phyloP scores from a whole-genome alignment of 352 stramenopile species.

The Phytophthora sansomeana region DNA sequence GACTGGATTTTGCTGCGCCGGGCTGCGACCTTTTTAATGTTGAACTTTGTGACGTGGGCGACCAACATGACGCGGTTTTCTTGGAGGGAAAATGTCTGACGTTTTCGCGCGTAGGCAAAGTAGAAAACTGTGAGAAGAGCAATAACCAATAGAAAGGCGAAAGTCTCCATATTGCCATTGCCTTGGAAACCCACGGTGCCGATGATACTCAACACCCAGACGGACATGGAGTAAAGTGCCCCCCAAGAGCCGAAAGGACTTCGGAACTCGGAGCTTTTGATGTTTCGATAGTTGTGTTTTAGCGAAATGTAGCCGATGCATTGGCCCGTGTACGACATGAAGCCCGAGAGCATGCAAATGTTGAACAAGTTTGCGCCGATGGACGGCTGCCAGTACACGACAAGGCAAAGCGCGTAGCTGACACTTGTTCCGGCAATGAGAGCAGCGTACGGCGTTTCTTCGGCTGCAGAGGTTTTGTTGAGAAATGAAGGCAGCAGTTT shows the following conservation, averaged over 20 bases:
- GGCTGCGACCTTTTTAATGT: constrained; percentile 35
- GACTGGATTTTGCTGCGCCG: constrained; percentile 13
- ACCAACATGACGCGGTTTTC: constrained; percentile 54
- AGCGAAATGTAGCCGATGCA: constrained; percentile 56
- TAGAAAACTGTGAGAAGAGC: constrained; percentile 42
- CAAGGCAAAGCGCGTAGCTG: constrained; percentile 47
- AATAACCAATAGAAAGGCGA: constrained; percentile 31
- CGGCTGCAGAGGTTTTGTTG: constrained; percentile 14
- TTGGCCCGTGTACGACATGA: constrained; percentile 54
- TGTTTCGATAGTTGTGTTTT: constrained; percentile 52
- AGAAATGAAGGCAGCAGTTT: constrained; percentile 46
- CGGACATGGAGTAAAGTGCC: constrained; percentile 38
- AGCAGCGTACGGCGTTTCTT: constrained; percentile 32
- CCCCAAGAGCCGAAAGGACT: constrained; percentile 48
- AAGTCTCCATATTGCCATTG: constrained; percentile 31
- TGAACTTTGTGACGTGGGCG: constrained; percentile 56
- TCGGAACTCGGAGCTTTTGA: constrained; percentile 49
- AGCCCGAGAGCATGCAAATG: constrained; percentile 44
- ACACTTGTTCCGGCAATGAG: constrained; percentile 33
- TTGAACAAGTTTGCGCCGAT: constrained; percentile 42
- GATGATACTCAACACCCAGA: constrained; percentile 43
- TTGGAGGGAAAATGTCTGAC: constrained; percentile 49
- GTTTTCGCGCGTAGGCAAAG: constrained; percentile 42
- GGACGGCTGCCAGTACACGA: constrained; percentile 36
- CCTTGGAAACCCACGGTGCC: constrained; percentile 39